A percentile compares a stretch with the other conserved stretches of the same genome.
phyloP scores from a whole-genome alignment of 1,284 basidiomycete species.

The Paramarasmius palmivorus region DNA sequence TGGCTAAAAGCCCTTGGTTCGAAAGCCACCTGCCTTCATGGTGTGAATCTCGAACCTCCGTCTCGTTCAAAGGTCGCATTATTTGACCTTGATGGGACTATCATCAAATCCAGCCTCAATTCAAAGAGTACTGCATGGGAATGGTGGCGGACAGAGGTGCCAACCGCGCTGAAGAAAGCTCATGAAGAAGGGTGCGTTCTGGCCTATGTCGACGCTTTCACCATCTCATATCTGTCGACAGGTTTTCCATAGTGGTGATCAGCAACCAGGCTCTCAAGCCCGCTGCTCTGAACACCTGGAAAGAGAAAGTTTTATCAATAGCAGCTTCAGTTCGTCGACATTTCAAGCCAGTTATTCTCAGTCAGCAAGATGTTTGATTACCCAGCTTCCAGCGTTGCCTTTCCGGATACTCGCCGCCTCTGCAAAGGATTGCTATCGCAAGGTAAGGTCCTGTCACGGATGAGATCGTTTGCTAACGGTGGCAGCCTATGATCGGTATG shows the following conservation, averaged over 20 bases:
- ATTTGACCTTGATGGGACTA: constrained; percentile 87
- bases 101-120: constrained; percentile 67
- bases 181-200: constrained; percentile 58
- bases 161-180: constrained; percentile 60
- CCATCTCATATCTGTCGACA: constrained; percentile 27
- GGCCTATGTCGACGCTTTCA: constrained; percentile 3
- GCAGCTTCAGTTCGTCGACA: neutral
- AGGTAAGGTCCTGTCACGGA: constrained; percentile 29
- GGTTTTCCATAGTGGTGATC: constrained; percentile 76
- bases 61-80: constrained; percentile 64
- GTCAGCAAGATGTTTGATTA: neutral
- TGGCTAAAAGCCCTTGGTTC: constrained; percentile 63
- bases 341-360: neutral
- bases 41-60: constrained; percentile 51
- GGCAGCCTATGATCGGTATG: constrained; percentile 79
- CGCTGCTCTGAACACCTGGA: constrained; percentile 48
- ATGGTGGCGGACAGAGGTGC: constrained; percentile 79
- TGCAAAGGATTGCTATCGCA: constrained; percentile 77
- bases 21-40: constrained; percentile 63
- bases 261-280: constrained; percentile 78
- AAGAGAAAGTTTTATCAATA: constrained; percentile 9
- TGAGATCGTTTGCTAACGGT: too few species aligned
- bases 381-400: constrained; percentile 71
- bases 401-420: constrained; percentile 82
- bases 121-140: constrained; percentile 53